Conservation (phyloP, 2,329 filamentous ascomycete genomes). For the Claviceps pazoutovae region DNA sequence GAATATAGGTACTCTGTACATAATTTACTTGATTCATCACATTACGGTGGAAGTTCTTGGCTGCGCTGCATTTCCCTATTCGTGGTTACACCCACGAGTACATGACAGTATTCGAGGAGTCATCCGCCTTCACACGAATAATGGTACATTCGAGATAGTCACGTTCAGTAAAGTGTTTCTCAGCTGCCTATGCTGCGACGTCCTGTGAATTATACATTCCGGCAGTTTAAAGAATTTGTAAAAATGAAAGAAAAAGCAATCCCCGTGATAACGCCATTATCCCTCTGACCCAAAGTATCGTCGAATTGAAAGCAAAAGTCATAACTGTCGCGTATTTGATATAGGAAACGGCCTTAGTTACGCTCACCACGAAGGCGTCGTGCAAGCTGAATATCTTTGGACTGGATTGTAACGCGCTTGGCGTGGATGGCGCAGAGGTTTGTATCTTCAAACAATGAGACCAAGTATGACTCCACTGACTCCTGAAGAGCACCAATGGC, state of each 20-base stretch:
- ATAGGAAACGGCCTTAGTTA: conserved; percentile 43
- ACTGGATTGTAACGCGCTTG: conserved; percentile 97
- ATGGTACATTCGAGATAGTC: no score
- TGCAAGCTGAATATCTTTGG: conserved; percentile 94
- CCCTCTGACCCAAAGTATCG: conserved; percentile 26
- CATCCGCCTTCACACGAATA: no score
- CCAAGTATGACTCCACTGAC: conserved; percentile 96
- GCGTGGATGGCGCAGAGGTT: conserved; percentile 98
- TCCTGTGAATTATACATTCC: conserved; percentile 27
- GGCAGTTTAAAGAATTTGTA: conserved; percentile 17
- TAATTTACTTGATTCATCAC: no score
- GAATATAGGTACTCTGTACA: no score
- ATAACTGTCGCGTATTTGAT: conserved; percentile 19
- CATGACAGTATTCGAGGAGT: no score
- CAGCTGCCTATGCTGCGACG: no score
- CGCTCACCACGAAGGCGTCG: conserved; percentile 89
- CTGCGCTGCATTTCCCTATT: no score
- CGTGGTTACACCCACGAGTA: no score
- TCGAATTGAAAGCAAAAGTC: conserved; percentile 24
- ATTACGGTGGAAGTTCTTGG: no score
- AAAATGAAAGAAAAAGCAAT: conserved; percentile 4
- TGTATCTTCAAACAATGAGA: conserved; percentile 96
- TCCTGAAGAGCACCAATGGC: conserved; percentile 96
- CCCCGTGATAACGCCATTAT: conserved; percentile 33
- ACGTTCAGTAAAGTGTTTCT: no score